These are phyloP conservation scores for Tinospora cordifolia DNA, from an alignment of 164 flowering plant species.

Conservation along the genomic window DNA sequence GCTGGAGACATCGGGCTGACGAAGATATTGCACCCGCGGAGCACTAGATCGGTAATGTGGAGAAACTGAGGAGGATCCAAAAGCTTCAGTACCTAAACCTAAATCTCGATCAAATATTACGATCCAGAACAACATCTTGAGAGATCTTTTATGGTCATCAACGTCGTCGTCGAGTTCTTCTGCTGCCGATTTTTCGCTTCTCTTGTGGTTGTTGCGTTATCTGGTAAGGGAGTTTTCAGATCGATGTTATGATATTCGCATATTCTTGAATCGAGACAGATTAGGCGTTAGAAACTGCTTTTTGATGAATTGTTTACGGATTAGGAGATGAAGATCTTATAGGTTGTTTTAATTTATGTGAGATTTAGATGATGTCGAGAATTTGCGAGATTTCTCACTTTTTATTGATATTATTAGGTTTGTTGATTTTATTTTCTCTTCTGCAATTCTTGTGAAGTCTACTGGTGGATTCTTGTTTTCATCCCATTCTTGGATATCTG, in stretches of 20 bases:
- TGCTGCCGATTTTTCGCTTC: not conserved
- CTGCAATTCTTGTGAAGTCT: too few relatives aligned
- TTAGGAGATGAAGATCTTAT: not conserved
- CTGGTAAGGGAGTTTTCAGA: conserved; percentile 1
- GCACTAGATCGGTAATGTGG: not conserved
- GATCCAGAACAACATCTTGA: too few relatives aligned
- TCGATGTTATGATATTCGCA: not conserved
- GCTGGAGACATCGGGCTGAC: not conserved
- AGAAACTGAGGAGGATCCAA: too few relatives aligned
- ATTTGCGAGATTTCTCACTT: not conserved
- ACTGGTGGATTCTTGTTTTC: too few relatives aligned
- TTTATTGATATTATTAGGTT: not conserved
- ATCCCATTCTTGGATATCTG: not conserved
- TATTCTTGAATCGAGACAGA: not conserved
- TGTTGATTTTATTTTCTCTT: not conserved
- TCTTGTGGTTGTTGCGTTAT: not conserved
- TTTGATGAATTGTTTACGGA: not conserved
- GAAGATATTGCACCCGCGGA: not conserved
- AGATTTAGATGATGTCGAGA: not conserved
- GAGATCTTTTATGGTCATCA: not conserved
- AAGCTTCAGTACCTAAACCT: too few relatives aligned
- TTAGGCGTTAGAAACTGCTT: not conserved
- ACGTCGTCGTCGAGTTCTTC: not conserved
- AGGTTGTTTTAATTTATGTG: not conserved
- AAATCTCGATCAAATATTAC: too few relatives aligned